Percentiles rank a stretch among this genome's conserved stretches.
Evolutionary conservation across 2,329 filamentous ascomycete genomes (phyloP).

Genomic region (Alternaria angustiovoidea): DNA sequence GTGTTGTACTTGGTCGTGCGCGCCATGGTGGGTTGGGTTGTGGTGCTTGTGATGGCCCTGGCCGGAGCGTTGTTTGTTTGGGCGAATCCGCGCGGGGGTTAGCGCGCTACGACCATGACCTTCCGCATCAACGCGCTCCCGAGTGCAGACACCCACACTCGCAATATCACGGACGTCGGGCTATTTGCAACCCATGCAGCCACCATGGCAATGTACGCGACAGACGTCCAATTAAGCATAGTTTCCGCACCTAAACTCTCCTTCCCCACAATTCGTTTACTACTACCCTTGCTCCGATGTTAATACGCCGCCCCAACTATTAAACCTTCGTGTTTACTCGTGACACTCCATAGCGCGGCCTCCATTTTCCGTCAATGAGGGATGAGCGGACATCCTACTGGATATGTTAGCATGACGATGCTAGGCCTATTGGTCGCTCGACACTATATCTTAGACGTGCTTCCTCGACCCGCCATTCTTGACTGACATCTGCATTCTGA

Average conservation of each 20-base stretch:
- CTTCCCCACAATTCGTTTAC: conserved; percentile 26
- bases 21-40: conserved; percentile 56
- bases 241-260: conserved; percentile 13
- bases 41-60: too few relatives aligned
- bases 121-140: neutral
- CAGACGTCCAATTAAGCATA: conserved; percentile 18
- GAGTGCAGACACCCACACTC: neutral
- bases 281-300: conserved; percentile 16
- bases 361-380: conserved; percentile 20
- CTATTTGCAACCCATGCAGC: conserved; percentile 1
- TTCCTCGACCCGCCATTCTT: neutral
- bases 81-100: too few relatives aligned
- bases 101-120: too few relatives aligned
- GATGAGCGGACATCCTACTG: neutral
- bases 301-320: conserved; percentile 15
- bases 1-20: conserved; percentile 59
- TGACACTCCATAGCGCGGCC: conserved; percentile 12
- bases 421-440: neutral
- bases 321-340: conserved; percentile 15
- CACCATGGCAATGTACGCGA: neutral
- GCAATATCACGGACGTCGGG: conserved; percentile 2
- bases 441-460: neutral
- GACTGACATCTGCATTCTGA: neutral
- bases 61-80: too few relatives aligned
- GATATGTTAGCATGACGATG: neutral